Conservation (phyloP, 2,329 filamentous ascomycete genomes). For the Colletotrichum cordylinicola region DNA sequence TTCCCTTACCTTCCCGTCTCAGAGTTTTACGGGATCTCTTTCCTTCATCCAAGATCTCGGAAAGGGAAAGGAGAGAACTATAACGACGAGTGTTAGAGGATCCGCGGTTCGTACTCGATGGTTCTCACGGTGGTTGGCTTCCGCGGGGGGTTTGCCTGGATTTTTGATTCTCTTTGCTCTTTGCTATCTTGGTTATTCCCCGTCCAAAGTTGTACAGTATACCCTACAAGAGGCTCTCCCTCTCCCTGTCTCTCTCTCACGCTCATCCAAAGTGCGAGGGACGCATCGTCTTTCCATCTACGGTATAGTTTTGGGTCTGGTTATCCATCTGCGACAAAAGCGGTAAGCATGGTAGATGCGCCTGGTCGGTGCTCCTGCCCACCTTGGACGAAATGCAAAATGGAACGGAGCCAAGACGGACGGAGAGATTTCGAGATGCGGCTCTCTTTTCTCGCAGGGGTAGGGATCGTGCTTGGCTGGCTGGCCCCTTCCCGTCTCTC, state of each 20-base stretch:
- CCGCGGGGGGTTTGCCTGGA: not conserved
- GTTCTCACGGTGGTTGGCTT: not conserved
- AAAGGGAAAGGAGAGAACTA: not conserved
- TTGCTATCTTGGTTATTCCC: not conserved
- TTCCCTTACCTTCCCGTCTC: not conserved
- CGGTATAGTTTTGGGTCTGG: not conserved
- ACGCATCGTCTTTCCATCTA: not conserved
- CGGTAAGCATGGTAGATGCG: not conserved
- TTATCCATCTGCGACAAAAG: not conserved
- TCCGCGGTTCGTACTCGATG: not conserved
- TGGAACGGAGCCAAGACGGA: not conserved
- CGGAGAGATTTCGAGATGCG: not conserved
- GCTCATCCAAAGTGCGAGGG: not conserved
- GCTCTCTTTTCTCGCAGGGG: not conserved
- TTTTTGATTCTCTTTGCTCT: not conserved
- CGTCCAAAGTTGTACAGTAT: not conserved
- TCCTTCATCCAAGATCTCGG: not conserved
- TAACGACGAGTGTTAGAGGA: conserved; percentile 2
- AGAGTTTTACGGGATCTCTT: not conserved
- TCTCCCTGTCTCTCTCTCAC: not conserved
- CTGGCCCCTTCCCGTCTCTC: not conserved
- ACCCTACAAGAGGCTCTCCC: not conserved
- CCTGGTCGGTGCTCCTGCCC: not conserved
- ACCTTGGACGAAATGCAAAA: not conserved
- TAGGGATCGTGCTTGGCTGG: not conserved